Evolutionary conservation across 306 rosid species (phyloP).

Genomic region (Corylus heterophylla): DNA sequence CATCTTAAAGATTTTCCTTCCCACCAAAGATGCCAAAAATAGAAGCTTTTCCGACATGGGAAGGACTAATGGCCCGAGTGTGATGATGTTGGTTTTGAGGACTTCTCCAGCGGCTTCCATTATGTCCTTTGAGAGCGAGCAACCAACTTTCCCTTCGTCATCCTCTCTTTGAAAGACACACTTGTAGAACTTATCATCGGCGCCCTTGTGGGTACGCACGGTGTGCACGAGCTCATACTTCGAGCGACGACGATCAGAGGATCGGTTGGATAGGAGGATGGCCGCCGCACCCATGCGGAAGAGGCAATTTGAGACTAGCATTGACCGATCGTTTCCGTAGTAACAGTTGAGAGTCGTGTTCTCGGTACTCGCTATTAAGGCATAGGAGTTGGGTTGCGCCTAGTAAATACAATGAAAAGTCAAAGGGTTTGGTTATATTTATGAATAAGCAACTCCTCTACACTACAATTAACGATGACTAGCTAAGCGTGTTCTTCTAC

Average conservation of each 20-base stretch:
- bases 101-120: conserved; percentile 88
- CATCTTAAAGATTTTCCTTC: conserved; percentile 58
- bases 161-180: conserved; percentile 83
- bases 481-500: no score
- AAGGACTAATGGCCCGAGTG: conserved; percentile 77
- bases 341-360: conserved; percentile 89
- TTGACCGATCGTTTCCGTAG: conserved; percentile 77
- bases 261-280: conserved; percentile 65
- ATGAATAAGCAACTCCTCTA: neutral
- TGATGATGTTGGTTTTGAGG: conserved; percentile 79
- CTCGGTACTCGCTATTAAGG: conserved; percentile 83
- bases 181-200: conserved; percentile 57
- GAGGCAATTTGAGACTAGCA: conserved; percentile 84
- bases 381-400: conserved; percentile 84
- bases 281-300: conserved; percentile 88
- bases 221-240: conserved; percentile 81
- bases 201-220: conserved; percentile 76
- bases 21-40: conserved; percentile 59
- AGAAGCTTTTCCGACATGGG: conserved; percentile 86
- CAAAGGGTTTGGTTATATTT: neutral
- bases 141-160: conserved; percentile 51
- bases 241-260: conserved; percentile 48
- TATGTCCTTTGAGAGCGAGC: conserved; percentile 72
- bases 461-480: neutral
- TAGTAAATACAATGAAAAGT: conserved; percentile 6